These are phyloP conservation scores for Torulaspora gathmanii DNA, from an alignment of 805 yeast species.

Conservation along the genomic window DNA sequence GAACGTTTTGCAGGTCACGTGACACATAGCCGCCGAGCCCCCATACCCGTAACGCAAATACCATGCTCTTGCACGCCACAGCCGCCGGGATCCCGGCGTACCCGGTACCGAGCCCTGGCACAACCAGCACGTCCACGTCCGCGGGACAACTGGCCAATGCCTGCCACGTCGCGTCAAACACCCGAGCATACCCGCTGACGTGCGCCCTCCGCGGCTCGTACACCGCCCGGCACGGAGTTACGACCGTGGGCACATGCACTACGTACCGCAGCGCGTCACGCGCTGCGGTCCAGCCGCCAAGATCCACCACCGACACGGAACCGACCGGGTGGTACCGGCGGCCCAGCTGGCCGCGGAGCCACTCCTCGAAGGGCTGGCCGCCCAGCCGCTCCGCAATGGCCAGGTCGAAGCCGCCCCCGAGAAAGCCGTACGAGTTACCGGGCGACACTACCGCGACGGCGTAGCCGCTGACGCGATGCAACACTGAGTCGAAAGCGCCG, in stretches of 20 bases:
- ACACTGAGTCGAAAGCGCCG: not conserved
- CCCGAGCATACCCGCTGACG: conserved; percentile 27
- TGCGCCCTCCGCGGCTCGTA: conserved; percentile 17
- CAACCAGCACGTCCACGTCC: conserved; percentile 23
- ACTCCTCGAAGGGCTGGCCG: conserved; percentile 26
- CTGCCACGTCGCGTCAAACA: conserved; percentile 31
- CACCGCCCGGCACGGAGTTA: conserved; percentile 25
- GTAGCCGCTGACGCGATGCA: not conserved
- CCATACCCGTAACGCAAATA: conserved; percentile 23
- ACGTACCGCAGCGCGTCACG: conserved; percentile 20
- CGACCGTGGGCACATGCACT: conserved; percentile 34
- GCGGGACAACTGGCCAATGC: conserved; percentile 21
- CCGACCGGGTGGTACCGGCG: conserved; percentile 28
- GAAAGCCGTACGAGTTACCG: conserved; percentile 47
- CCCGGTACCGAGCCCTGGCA: conserved; percentile 35
- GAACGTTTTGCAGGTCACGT: conserved; percentile 19
- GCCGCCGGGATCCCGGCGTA: conserved; percentile 32
- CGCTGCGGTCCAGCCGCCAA: conserved; percentile 7
- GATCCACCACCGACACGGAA: conserved; percentile 22
- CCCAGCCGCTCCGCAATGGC: conserved; percentile 30
- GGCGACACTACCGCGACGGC: conserved; percentile 43
- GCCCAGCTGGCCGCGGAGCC: conserved; percentile 27
- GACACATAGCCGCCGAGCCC: conserved; percentile 7
- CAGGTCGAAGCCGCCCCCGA: conserved; percentile 51
- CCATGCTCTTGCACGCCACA: conserved; percentile 30